Evolutionary conservation across 345 rosid species (phyloP).

Genomic region (Aethionema arabicum): DNA sequence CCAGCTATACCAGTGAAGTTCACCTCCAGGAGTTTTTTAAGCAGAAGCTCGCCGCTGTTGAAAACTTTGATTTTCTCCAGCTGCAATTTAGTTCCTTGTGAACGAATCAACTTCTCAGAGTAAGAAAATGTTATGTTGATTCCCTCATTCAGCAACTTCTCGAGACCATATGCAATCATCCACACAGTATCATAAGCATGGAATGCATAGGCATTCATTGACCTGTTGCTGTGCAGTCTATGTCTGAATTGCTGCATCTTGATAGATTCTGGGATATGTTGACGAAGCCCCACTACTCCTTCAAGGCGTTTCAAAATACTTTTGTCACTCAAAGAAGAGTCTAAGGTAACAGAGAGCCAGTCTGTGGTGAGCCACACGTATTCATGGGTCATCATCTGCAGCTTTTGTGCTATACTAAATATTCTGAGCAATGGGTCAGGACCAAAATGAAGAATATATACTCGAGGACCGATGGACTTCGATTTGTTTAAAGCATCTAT

Average conservation of each 20-base stretch:
- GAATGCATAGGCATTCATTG: conserved; percentile 61
- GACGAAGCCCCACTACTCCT: conserved; percentile 78
- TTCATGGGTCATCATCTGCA: conserved; percentile 65
- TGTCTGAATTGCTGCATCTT: conserved; percentile 54
- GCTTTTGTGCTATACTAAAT: conserved; percentile 53
- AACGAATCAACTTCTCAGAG: conserved; percentile 37
- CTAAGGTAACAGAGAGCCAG: conserved; percentile 82
- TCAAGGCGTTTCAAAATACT: conserved; percentile 38
- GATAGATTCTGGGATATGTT: conserved; percentile 56
- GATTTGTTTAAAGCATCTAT: conserved; percentile 47
- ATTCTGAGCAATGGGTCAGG: conserved; percentile 65
- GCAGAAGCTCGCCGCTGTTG: conserved; percentile 53
- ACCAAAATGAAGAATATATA: conserved; percentile 71
- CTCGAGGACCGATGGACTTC: conserved; percentile 61
- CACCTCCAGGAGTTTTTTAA: conserved; percentile 47
- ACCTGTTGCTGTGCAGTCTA: conserved; percentile 40
- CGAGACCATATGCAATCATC: conserved; percentile 62
- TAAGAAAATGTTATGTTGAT: conserved; percentile 59
- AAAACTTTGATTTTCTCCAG: conserved; percentile 61
- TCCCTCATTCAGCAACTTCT: conserved; percentile 48
- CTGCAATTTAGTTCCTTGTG: conserved; percentile 34
- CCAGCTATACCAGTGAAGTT: conserved; percentile 81
- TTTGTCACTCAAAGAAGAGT: conserved; percentile 47
- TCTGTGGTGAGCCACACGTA: conserved; percentile 88
- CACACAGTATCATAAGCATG: conserved; percentile 91